Conservation (phyloP, 2,329 filamentous ascomycete species). For the Fonsecaea monophora region DNA sequence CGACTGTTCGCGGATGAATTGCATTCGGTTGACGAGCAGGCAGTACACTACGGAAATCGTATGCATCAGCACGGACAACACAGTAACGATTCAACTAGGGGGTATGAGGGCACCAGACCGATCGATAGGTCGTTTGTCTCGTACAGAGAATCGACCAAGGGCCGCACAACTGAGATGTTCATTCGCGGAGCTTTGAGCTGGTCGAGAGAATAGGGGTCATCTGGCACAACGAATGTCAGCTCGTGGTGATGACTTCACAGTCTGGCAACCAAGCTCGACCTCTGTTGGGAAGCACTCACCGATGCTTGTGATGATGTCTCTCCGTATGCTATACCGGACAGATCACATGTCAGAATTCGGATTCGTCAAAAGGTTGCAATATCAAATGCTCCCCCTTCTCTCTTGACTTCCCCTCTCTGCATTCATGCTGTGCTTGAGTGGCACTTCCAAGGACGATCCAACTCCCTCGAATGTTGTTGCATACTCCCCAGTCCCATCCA, state of each 20-base stretch:
- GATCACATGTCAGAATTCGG: not conserved
- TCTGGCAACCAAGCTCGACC: not conserved
- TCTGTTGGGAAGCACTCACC: slow-evolving; percentile 24
- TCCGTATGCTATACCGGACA: slow-evolving; percentile 37
- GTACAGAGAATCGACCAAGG: slow-evolving; percentile 83
- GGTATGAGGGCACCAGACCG: slow-evolving; percentile 53
- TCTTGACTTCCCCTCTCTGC: slow-evolving; percentile 14
- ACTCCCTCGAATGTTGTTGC: not conserved
- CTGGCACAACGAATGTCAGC: slow-evolving; percentile 43
- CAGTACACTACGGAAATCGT: slow-evolving; percentile 70
- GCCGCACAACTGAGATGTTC: slow-evolving; percentile 79
- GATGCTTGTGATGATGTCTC: slow-evolving; percentile 43
- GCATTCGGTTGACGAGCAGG: slow-evolving; percentile 78
- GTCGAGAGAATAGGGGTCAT: slow-evolving; percentile 72
- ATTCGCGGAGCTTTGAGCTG: slow-evolving; percentile 81
- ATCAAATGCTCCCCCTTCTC: not conserved
- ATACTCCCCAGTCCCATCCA: not conserved
- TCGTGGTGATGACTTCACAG: not conserved
- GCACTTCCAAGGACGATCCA: not conserved
- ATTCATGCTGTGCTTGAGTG: slow-evolving; percentile 7
- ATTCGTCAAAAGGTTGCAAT: not conserved
- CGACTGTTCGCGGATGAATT: slow-evolving; percentile 79
- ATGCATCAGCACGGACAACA: slow-evolving; percentile 24
- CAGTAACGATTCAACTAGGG: not conserved
- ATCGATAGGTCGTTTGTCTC: slow-evolving; percentile 80